Percentiles rank a stretch among this genome's conserved stretches.
Evolutionary conservation across 306 rosid species (phyloP).

Genomic region (Sophora flavescens): DNA sequence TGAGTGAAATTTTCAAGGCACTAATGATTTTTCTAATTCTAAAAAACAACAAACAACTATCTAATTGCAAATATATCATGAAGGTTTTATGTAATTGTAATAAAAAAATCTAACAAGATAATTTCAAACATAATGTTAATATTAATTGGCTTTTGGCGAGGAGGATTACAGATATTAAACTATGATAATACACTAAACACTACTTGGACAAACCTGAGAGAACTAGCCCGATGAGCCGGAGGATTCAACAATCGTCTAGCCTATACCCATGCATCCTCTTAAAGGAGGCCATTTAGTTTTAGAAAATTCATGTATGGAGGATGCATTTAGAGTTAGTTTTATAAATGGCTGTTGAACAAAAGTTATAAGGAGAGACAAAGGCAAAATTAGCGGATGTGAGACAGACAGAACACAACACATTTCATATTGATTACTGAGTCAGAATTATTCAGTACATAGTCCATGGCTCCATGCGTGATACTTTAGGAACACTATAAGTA

Average conservation of each 20-base stretch:
- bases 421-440: not conserved
- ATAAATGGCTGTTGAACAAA: not conserved
- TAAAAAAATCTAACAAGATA: not conserved
- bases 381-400: not conserved
- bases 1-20: conserved; percentile 32
- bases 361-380: not conserved
- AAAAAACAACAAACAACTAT: conserved; percentile 32
- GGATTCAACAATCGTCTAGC: not conserved
- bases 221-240: too few relatives aligned
- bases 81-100: not conserved
- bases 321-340: not conserved
- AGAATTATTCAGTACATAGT: not conserved
- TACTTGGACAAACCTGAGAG: not conserved
- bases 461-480: too few relatives aligned
- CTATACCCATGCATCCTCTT: not conserved
- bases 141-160: not conserved
- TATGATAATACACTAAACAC: not conserved
- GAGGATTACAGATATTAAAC: not conserved
- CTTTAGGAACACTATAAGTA: not conserved
- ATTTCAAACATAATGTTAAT: not conserved
- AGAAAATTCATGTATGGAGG: not conserved
- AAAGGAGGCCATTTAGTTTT: not conserved
- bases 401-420: not conserved
- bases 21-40: not conserved
- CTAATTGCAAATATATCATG: not conserved